A percentile compares a stretch with the other conserved stretches of the same genome.
phyloP scores from a whole-genome alignment of 139 green algal genomes.

The Trebouxia sp. region DNA sequence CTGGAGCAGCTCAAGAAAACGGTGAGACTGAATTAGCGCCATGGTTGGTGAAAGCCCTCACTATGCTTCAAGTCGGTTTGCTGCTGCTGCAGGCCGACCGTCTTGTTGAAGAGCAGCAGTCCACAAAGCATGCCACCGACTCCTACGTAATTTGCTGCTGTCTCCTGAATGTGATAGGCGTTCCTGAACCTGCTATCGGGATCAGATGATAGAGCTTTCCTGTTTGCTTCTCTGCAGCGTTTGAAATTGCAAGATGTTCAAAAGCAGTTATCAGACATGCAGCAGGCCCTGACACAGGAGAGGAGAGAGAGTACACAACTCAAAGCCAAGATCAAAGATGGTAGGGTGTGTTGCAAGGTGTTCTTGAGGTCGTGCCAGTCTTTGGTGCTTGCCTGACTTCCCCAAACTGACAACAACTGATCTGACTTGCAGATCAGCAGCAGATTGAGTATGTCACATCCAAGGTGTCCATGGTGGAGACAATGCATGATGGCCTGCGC shows the following conservation, averaged over 20 bases:
- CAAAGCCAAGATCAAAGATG: constrained; percentile 14
- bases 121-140: background rate
- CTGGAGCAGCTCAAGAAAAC: constrained; percentile 22
- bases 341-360: too few species aligned
- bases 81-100: constrained; percentile 1
- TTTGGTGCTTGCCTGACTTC: too few species aligned
- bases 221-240: background rate
- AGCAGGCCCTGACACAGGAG: background rate
- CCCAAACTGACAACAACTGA: background rate
- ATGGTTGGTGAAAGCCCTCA: background rate
- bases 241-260: constrained; percentile 13
- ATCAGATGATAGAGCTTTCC: too few species aligned
- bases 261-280: background rate
- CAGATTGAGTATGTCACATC: constrained; percentile 23
- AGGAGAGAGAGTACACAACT: background rate
- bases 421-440: background rate
- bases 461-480: constrained; percentile 21
- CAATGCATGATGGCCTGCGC: constrained; percentile 20
- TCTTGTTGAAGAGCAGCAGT: constrained; percentile 16
- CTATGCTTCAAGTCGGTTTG: background rate
- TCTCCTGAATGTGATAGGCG: too few species aligned
- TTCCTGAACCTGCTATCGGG: too few species aligned
- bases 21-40: background rate
- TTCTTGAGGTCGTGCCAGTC: too few species aligned
- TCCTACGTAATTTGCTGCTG: background rate